Conservation (phyloP, 768 basidiomycete genomes). For the Boletellus sp. region DNA sequence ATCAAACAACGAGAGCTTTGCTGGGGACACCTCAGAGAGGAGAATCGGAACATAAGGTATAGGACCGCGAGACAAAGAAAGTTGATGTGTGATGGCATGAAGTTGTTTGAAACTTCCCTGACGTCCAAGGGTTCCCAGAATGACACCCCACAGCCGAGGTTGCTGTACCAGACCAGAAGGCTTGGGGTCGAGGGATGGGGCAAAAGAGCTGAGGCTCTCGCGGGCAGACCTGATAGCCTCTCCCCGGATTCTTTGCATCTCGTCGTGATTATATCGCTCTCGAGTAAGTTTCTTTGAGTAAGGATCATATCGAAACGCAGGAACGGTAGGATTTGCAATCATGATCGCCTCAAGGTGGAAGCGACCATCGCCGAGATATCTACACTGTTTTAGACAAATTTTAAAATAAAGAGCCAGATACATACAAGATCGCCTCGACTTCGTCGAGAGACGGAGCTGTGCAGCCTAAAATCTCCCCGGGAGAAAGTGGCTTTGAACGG, state of each 20-base stretch:
- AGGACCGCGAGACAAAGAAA: slow-evolving; percentile 46
- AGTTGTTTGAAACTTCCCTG: slow-evolving; percentile 92
- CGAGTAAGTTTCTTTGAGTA: slow-evolving; percentile 96
- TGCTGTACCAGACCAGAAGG: slow-evolving; percentile 12
- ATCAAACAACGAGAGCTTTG: slow-evolving; percentile 82
- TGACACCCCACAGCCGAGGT: slow-evolving; percentile 72
- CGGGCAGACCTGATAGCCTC: slow-evolving; percentile 75
- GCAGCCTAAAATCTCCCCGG: slow-evolving; percentile 96
- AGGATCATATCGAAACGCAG: slow-evolving; percentile 97
- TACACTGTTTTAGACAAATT: slow-evolving; percentile 30
- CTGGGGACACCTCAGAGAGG: slow-evolving; percentile 94
- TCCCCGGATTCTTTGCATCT: slow-evolving; percentile 77
- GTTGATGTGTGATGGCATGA: slow-evolving; percentile 75
- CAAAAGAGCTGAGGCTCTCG: slow-evolving; percentile 48
- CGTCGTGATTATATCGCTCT: slow-evolving; percentile 83
- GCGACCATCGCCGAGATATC: slow-evolving; percentile 95
- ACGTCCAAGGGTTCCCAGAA: slow-evolving; percentile 90
- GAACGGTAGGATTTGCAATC: slow-evolving; percentile 96
- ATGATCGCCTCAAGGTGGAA: slow-evolving; percentile 99
- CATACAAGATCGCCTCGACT: slow-evolving; percentile 90
- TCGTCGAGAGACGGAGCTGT: slow-evolving; percentile 80
- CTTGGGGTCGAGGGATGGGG: slow-evolving; percentile 17
- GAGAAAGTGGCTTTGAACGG: slow-evolving; percentile 86
- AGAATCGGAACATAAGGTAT: slow-evolving; percentile 88
- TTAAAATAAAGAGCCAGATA: slow-evolving; percentile 6